Percentiles rank a stretch among this genome's conserved stretches.
Evolutionary conservation across 2,329 filamentous ascomycete genomes (phyloP).

Genomic region (Verticillium longisporum): DNA sequence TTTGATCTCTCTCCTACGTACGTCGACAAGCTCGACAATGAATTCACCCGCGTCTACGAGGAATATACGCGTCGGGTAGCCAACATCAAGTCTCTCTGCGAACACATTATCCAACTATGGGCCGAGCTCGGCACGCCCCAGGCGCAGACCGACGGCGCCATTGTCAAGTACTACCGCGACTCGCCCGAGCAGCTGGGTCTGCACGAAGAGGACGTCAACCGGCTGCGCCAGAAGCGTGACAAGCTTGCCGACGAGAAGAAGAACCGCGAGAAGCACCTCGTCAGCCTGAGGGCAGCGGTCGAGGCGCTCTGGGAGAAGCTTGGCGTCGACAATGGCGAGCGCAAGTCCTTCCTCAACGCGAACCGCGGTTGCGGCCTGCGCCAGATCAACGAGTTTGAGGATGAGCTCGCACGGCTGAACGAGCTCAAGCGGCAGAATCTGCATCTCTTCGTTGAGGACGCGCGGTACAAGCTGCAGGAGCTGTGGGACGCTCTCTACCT

Average conservation of each 20-base stretch:
- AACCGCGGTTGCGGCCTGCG: slow-evolving; percentile 89
- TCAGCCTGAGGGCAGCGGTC: slow-evolving; percentile 70
- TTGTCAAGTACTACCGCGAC: slow-evolving; percentile 85
- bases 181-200: slow-evolving; percentile 90
- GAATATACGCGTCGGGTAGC: slow-evolving; percentile 84
- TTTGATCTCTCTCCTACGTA: slow-evolving; percentile 94
- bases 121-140: slow-evolving; percentile 92
- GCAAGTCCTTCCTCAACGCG: slow-evolving; percentile 75
- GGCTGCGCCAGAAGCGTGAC: slow-evolving; percentile 68
- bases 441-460: slow-evolving; percentile 92
- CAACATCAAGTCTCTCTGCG: slow-evolving; percentile 65
- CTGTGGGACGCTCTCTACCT: slow-evolving; percentile 93
- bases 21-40: slow-evolving; percentile 75
- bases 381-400: slow-evolving; percentile 93
- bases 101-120: slow-evolving; percentile 91
- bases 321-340: slow-evolving; percentile 73
- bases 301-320: slow-evolving; percentile 86
- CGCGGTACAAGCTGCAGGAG: slow-evolving; percentile 82
- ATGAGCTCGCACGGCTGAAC: slow-evolving; percentile 78
- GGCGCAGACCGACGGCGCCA: slow-evolving; percentile 79
- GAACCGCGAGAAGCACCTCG: slow-evolving; percentile 68
- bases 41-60: slow-evolving; percentile 93
- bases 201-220: slow-evolving; percentile 75
- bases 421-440: slow-evolving; percentile 94
- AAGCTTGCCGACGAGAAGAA: slow-evolving; percentile 86